Percentiles rank a stretch among this genome's conserved stretches.
Conservation (phyloP, 2,329 filamentous ascomycete genomes). For the Penicillium sp. region DNA sequence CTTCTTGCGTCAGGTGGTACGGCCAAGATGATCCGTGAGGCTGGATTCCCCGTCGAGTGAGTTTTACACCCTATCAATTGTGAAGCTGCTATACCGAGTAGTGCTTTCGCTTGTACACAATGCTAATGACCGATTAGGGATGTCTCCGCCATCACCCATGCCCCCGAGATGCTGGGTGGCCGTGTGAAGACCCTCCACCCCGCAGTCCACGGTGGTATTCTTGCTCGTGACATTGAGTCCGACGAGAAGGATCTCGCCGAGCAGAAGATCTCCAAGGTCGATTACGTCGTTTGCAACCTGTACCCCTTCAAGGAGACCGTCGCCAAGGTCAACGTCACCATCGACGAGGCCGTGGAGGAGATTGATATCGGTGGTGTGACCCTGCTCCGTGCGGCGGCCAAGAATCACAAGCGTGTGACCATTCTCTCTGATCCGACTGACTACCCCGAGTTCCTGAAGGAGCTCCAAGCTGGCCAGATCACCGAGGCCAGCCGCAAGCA, state of each 20-base stretch:
- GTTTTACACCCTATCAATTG: conserved; percentile 30
- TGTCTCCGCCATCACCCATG: conserved; percentile 92
- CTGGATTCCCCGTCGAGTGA: conserved; percentile 90
- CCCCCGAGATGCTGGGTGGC: conserved; percentile 92
- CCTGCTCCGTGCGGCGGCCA: conserved; percentile 89
- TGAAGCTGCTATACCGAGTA: no score
- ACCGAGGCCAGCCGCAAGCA: conserved; percentile 76
- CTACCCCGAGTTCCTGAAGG: conserved; percentile 88
- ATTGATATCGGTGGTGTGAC: conserved; percentile 98
- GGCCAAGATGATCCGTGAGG: conserved; percentile 92
- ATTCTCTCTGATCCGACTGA: conserved; percentile 91
- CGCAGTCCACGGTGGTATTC: conserved; percentile 76
- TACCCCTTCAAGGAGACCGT: conserved; percentile 99
- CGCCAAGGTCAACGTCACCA: conserved; percentile 92
- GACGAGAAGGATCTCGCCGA: conserved; percentile 95
- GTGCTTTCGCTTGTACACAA: no score
- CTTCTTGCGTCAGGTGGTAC: conserved; percentile 93
- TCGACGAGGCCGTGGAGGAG: conserved; percentile 95
- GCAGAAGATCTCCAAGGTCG: conserved; percentile 91
- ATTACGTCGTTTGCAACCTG: conserved; percentile 95
- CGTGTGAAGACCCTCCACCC: conserved; percentile 95
- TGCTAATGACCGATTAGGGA: conserved; percentile 54
- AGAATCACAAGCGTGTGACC: conserved; percentile 94
- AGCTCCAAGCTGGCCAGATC: conserved; percentile 80
- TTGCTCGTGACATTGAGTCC: conserved; percentile 86